Evolutionary conservation across 2,329 filamentous ascomycete genomes (phyloP).

Genomic region (Cadophora gregata): DNA sequence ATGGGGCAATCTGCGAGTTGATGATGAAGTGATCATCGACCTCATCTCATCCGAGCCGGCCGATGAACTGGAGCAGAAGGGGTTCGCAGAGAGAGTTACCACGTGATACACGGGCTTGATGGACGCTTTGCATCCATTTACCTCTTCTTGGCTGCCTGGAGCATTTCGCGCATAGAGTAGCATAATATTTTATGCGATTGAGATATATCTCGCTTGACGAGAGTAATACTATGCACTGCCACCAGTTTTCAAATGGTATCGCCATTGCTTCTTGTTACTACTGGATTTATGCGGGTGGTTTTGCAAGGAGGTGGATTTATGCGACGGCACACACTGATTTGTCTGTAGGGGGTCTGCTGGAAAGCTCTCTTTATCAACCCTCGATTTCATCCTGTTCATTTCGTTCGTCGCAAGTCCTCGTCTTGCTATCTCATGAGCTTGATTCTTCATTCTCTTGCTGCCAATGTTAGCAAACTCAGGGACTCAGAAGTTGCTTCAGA

Average conservation of each 20-base stretch:
- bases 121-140: neutral
- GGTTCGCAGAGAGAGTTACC: slow-evolving; percentile 56
- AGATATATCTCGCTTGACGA: neutral
- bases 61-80: slow-evolving; percentile 58
- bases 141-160: neutral
- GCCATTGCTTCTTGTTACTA: too few species aligned
- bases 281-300: too few species aligned
- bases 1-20: slow-evolving; percentile 62
- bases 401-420: neutral
- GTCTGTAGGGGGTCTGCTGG: neutral
- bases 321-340: neutral
- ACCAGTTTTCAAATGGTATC: neutral
- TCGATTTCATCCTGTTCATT: neutral
- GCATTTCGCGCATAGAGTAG: neutral
- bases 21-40: slow-evolving; percentile 42
- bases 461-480: neutral
- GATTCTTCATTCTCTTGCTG: neutral
- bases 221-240: neutral
- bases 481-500: neutral
- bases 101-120: neutral
- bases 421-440: neutral
- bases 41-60: slow-evolving; percentile 58
- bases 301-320: neutral
- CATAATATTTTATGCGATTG: neutral
- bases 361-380: neutral